phyloP scores from a whole-genome alignment of 495 filamentous ascomycete genomes.

The Hyaloscypha variabilis region DNA sequence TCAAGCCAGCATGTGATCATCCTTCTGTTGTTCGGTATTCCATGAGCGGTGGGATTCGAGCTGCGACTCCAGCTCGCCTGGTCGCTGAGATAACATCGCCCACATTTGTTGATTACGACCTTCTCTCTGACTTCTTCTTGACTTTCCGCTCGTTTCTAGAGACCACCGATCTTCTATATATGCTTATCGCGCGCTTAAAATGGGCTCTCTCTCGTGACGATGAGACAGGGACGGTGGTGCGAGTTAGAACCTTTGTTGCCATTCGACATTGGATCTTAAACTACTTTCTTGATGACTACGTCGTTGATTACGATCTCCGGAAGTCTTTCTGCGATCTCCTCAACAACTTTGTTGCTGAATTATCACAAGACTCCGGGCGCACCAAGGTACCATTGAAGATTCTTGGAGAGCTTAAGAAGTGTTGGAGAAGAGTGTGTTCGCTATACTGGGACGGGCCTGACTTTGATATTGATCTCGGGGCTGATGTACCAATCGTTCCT shows the following conservation, averaged over 20 bases:
- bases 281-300: slow-evolving; percentile 96
- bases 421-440: slow-evolving; percentile 90
- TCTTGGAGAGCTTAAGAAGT: slow-evolving; percentile 91
- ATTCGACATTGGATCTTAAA: slow-evolving; percentile 98
- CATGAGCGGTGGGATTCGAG: slow-evolving; percentile 72
- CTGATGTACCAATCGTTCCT: slow-evolving; percentile 72
- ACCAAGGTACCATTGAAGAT: slow-evolving; percentile 85
- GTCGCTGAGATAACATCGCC: slow-evolving; percentile 98
- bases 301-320: slow-evolving; percentile 78
- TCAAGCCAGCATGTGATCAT: slow-evolving; percentile 70
- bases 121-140: slow-evolving; percentile 97
- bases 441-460: slow-evolving; percentile 82
- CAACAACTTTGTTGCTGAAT: slow-evolving; percentile 71
- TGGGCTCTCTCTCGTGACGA: slow-evolving; percentile 85
- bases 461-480: slow-evolving; percentile 55
- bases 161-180: slow-evolving; percentile 71
- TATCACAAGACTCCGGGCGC: slow-evolving; percentile 44
- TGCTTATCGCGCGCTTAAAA: slow-evolving; percentile 80
- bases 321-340: slow-evolving; percentile 79
- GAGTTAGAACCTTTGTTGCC: slow-evolving; percentile 94
- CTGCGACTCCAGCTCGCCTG: slow-evolving; percentile 87
- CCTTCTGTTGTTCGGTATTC: slow-evolving; percentile 85
- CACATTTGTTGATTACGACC: slow-evolving; percentile 94
- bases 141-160: slow-evolving; percentile 89
- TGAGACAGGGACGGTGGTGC: slow-evolving; percentile 86